These are phyloP conservation scores for Wickerhamiella nectarea DNA, from an alignment of 805 yeast genomes.

Conservation along the genomic window DNA sequence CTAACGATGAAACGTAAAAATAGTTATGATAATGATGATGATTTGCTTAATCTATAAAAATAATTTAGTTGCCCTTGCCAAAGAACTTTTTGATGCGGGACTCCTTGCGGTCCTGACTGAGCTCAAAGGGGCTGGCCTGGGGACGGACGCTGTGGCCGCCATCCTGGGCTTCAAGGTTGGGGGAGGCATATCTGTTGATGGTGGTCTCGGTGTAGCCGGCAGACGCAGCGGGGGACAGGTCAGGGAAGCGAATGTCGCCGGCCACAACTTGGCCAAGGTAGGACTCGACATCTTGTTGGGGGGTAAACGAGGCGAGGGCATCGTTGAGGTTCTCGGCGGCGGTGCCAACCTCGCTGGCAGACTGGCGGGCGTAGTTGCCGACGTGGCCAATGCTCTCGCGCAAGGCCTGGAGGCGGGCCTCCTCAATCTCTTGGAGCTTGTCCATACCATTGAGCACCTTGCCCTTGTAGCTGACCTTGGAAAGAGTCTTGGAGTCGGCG, in stretches of 20 bases:
- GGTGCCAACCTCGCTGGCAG: constrained; percentile 31
- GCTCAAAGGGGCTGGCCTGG: constrained; percentile 6
- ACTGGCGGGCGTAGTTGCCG: constrained; percentile 47
- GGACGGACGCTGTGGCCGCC: constrained; percentile 3
- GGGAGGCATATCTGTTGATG: constrained; percentile 5
- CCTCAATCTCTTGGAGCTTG: constrained; percentile 34
- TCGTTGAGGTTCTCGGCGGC: constrained; percentile 53
- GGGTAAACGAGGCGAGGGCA: constrained; percentile 48
- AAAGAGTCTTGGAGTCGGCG: constrained; percentile 6
- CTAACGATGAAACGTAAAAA: too few species aligned
- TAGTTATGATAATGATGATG: not conserved
- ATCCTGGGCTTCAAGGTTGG: not conserved
- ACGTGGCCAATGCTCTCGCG: constrained; percentile 54
- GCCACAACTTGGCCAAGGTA: constrained; percentile 30
- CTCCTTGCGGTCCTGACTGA: constrained; percentile 3
- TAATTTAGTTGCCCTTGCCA: not conserved
- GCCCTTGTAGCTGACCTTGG: constrained; percentile 4
- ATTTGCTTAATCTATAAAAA: not conserved
- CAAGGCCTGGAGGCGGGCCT: constrained; percentile 42
- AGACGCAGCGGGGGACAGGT: constrained; percentile 5
- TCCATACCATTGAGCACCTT: constrained; percentile 30
- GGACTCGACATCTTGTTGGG: constrained; percentile 44
- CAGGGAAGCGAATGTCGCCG: constrained; percentile 13
- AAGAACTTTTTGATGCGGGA: constrained; percentile 2
- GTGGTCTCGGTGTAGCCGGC: constrained; percentile 6